These are phyloP conservation scores for Vitis hybrid DNA, from an alignment of 177 flowering plant species.

Conservation along the genomic window DNA sequence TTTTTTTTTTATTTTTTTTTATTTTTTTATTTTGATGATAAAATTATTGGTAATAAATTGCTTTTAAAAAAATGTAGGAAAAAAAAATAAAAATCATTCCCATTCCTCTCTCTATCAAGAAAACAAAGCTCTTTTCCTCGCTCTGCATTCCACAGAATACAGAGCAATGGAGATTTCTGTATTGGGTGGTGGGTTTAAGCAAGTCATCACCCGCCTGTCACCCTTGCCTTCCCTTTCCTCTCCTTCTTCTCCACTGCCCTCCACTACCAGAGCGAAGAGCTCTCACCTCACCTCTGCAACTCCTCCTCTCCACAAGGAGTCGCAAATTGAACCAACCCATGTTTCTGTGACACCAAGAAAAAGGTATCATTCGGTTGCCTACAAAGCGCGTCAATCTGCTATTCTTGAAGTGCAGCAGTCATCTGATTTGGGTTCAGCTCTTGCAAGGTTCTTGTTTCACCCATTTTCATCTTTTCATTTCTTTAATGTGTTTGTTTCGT, in stretches of 20 bases:
- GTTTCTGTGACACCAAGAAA: background rate
- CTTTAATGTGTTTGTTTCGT: background rate
- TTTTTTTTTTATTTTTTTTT: too few relatives aligned
- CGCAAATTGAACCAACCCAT: background rate
- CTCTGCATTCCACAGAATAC: background rate
- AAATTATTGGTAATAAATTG: too few relatives aligned
- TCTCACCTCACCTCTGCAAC: conserved; percentile 4
- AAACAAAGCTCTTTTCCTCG: background rate
- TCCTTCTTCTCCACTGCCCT: background rate
- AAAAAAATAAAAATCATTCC: background rate
- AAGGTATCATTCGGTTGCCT: conserved; percentile 19
- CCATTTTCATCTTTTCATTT: background rate
- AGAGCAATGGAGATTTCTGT: conserved; percentile 1
- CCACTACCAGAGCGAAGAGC: background rate
- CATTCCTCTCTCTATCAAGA: background rate
- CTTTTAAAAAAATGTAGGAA: too few relatives aligned
- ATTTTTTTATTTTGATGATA: too few relatives aligned
- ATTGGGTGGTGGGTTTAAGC: background rate
- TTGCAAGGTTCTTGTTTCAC: conserved; percentile 41
- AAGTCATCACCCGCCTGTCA: background rate
- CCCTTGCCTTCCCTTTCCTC: background rate
- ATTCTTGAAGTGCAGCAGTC: conserved; percentile 46
- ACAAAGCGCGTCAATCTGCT: conserved; percentile 41
- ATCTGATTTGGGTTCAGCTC: conserved; percentile 52
- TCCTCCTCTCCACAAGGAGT: background rate